A percentile compares a stretch with the other conserved stretches of the same genome.
These are phyloP conservation scores for Scheffersomyces illinoinensis DNA, from an alignment of 1,139 yeast species.

Conservation along the genomic window DNA sequence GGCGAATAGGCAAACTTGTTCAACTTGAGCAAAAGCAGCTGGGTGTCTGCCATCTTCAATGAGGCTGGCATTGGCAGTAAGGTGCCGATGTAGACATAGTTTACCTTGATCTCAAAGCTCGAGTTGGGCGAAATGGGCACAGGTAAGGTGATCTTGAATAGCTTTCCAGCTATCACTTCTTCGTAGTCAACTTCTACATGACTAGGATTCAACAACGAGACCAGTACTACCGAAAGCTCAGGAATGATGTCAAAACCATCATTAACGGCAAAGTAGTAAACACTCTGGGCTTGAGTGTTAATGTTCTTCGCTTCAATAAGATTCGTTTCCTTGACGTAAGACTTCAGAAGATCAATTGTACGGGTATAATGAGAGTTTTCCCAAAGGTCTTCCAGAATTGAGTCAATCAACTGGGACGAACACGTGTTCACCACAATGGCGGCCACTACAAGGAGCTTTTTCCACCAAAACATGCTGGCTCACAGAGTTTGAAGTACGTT, in stretches of 20 bases:
- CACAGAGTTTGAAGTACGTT: not conserved
- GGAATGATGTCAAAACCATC: slow-evolving; percentile 45
- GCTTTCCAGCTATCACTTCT: slow-evolving; percentile 26
- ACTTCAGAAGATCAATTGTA: slow-evolving; percentile 61
- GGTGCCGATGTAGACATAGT: slow-evolving; percentile 51
- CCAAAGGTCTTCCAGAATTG: slow-evolving; percentile 31
- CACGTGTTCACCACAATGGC: slow-evolving; percentile 3
- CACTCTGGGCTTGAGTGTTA: slow-evolving; percentile 52
- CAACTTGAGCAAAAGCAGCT: slow-evolving; percentile 56
- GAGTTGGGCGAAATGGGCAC: slow-evolving; percentile 68
- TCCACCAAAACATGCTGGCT: not conserved
- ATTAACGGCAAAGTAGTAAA: slow-evolving; percentile 57
- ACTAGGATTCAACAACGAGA: slow-evolving; percentile 25
- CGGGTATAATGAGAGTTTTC: slow-evolving; percentile 48
- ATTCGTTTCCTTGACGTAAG: slow-evolving; percentile 67
- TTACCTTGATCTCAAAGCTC: slow-evolving; percentile 49
- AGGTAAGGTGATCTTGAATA: slow-evolving; percentile 52
- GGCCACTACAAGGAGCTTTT: not conserved
- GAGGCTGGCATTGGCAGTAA: slow-evolving; percentile 64
- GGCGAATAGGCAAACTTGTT: slow-evolving; percentile 62
- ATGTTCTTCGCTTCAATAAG: slow-evolving; percentile 60
- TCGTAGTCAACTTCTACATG: slow-evolving; percentile 29
- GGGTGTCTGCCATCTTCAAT: slow-evolving; percentile 62
- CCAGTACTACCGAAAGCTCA: slow-evolving; percentile 51
- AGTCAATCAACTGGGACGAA: slow-evolving; percentile 5